These are phyloP conservation scores for Heracleum sosnowskyi DNA, from an alignment of 129 eudicot species.

Conservation along the genomic window DNA sequence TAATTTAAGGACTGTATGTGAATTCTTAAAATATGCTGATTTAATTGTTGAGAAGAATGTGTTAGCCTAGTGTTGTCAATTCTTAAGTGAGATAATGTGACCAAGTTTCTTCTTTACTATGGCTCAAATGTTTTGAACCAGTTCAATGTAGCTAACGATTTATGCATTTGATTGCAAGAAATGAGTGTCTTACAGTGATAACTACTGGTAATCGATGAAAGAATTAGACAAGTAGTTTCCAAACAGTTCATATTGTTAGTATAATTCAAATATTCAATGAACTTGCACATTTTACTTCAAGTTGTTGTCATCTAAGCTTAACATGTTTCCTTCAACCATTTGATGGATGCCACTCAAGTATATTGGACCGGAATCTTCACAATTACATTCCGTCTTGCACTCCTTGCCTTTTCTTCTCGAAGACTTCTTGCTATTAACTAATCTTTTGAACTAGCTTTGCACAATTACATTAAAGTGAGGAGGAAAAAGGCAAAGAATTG, in stretches of 20 bases:
- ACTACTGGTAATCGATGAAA: neutral
- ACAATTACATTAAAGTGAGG: neutral
- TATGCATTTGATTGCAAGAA: neutral
- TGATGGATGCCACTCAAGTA: neutral
- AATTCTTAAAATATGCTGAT: neutral
- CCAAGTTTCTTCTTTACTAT: neutral
- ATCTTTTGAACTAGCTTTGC: neutral
- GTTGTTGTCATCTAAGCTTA: neutral
- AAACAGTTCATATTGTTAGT: neutral
- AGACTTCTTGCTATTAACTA: neutral
- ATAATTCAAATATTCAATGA: neutral
- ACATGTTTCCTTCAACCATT: neutral
- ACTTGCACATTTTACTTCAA: neutral
- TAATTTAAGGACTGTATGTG: neutral
- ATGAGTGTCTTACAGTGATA: neutral
- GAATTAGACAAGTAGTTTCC: neutral
- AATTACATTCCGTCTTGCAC: neutral
- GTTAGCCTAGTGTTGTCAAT: neutral
- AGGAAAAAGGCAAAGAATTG: neutral
- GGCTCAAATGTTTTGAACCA: neutral
- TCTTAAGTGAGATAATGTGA: neutral
- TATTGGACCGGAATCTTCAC: neutral
- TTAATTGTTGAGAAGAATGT: neutral
- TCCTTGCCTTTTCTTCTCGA: neutral
- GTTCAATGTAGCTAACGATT: conserved; percentile 7